A percentile compares a stretch with the other conserved stretches of the same genome.
Evolutionary conservation across 495 filamentous ascomycete genomes (phyloP).

Genomic region (Lophium mytilinum): DNA sequence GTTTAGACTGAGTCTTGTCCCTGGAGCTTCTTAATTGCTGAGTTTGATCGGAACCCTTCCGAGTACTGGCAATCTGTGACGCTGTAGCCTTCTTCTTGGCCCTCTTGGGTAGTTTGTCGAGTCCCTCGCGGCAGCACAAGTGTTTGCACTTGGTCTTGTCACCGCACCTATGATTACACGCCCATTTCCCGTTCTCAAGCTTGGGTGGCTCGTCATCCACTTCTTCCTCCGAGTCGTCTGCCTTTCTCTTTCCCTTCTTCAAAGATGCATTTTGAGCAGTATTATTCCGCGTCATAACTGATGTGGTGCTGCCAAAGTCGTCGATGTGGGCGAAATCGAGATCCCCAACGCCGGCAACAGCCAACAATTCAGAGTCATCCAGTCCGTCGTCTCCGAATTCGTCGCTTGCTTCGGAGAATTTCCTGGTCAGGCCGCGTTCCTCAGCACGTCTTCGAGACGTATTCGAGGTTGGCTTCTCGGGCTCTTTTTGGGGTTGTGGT

Average conservation of each 20-base stretch:
- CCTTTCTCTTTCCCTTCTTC: conserved; percentile 12
- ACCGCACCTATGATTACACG: conserved; percentile 78
- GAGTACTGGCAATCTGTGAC: conserved; percentile 2
- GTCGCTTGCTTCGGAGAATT: conserved; percentile 26
- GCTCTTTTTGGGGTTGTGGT: conserved; percentile 14
- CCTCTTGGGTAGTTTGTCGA: conserved; percentile 66
- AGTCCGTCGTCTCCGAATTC: conserved; percentile 51
- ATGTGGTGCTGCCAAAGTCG: conserved; percentile 31
- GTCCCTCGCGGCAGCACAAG: conserved; percentile 78
- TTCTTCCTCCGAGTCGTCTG: conserved; percentile 1
- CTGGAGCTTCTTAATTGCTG: neutral
- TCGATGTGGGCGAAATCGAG: conserved; percentile 43
- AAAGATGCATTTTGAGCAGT: conserved; percentile 6
- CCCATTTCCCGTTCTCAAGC: conserved; percentile 77
- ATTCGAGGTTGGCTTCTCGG: conserved; percentile 6
- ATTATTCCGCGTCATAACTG: conserved; percentile 11
- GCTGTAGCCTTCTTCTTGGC: conserved; percentile 25
- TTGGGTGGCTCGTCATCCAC: conserved; percentile 41
- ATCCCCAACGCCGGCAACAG: conserved; percentile 27
- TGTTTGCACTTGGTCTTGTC: conserved; percentile 75
- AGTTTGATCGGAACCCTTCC: conserved; percentile 12
- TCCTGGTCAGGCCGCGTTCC: neutral
- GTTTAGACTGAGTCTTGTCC: conserved; percentile 17
- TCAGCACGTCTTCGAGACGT: conserved; percentile 15
- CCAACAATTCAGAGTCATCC: conserved; percentile 48